Conservation (phyloP, 352 stramenopile genomes). For the Pythium aphanidermatum region DNA sequence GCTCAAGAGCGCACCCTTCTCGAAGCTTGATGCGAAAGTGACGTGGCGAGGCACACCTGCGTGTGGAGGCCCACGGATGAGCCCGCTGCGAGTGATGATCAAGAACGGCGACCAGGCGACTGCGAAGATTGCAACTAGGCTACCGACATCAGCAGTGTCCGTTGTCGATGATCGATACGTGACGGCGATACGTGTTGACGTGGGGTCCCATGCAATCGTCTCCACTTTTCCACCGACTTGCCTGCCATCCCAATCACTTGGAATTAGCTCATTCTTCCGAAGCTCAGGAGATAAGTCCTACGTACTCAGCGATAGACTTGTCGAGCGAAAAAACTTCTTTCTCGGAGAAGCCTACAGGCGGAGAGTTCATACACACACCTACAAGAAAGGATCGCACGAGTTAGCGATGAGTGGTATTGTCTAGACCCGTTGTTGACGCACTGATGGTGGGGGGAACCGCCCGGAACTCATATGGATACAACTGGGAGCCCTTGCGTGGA, state of each 20-base stretch:
- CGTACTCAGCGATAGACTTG: conserved; percentile 51
- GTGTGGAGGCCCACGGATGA: conserved; percentile 45
- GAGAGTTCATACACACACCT: conserved; percentile 73
- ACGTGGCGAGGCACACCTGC: conserved; percentile 49
- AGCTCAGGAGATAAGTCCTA: no score
- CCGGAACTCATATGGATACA: conserved; percentile 74
- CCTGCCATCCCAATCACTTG: conserved; percentile 1
- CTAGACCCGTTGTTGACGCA: no score
- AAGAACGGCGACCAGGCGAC: conserved; percentile 67
- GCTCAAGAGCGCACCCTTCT: conserved; percentile 60
- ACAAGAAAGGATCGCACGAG: neutral
- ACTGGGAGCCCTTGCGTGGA: conserved; percentile 39
- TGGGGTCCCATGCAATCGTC: conserved; percentile 68
- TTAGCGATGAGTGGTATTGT: no score
- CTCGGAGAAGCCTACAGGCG: conserved; percentile 60
- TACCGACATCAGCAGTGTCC: conserved; percentile 24
- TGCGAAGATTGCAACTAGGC: conserved; percentile 66
- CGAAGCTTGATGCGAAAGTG: conserved; percentile 60
- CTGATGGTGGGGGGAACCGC: conserved; percentile 50
- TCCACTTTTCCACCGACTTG: conserved; percentile 55
- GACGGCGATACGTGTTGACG: conserved; percentile 51
- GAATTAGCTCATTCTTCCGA: neutral
- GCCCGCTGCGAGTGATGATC: conserved; percentile 43
- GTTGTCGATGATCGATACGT: conserved; percentile 30
- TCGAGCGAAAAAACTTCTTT: conserved; percentile 56